Base-by-base conservation (phyloP, 306 rosid genomes). In the Sphenostylis stenocarpa region DNA sequence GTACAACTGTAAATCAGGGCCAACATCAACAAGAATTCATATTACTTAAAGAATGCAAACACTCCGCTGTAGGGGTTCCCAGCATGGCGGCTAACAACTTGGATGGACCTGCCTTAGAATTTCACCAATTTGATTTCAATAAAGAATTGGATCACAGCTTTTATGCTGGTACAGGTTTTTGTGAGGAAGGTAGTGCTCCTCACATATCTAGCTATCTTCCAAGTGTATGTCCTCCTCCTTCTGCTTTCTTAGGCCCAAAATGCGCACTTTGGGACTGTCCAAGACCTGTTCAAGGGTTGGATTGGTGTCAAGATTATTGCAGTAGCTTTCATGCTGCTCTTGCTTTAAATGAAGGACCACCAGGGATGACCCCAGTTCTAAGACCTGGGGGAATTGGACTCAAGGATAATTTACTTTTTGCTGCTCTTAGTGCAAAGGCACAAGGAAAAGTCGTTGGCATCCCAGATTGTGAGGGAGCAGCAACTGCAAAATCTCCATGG, bases 401-500 rank as follows among this genome's bases (percentile, higher is more conserved):
- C 78, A 91, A 91, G 86, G 97, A 91, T 74, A 90, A 81, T 29
- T 70, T 89, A n/a, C 93, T 91, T 75, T 91, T 91, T 81, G 84
- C 86, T 67, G 91, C 97, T 75, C 95, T 91, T 49, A 65, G 89
- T 70, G 86, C 95, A 21, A 91, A 88, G 87, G 88, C 89, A 33
- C 94, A 83, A 77, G 93, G 95, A 57, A 91, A 88, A 85, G 91
- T 84, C 78, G 97, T 91, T n/a, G 97, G 97, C 38, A 88, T 91
- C 70, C 97, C 97, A 23, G 97, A 89, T 78, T 91, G 97, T 52
- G 97, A 91, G 89, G 97, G 97, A 77, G 97, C 97, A 45, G 97
- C 97, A 60, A 91, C 97, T 17, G 80, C 97, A 14, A 67, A 67
- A 41, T 67, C 73, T 67, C 73, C 73, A 67, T 67, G 73, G 73